Percentiles rank a stretch among this genome's conserved stretches.
These are phyloP conservation scores for Colletotrichum costaricense DNA, from an alignment of 2,329 filamentous ascomycete species.

Conservation along the genomic window DNA sequence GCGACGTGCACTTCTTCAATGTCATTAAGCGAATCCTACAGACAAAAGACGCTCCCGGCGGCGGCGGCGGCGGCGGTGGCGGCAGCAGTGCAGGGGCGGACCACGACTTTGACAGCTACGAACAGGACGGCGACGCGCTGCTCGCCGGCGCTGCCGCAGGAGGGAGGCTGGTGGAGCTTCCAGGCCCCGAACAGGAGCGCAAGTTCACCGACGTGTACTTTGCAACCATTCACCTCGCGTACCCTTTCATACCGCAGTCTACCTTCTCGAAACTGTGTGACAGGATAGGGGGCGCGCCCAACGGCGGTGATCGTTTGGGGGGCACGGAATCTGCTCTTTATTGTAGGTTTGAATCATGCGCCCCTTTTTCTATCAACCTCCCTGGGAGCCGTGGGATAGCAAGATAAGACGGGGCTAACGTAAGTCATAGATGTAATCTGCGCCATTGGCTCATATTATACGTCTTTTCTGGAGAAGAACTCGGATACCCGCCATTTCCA, in stretches of 20 bases:
- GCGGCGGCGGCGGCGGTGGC: background rate
- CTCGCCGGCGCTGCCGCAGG: conserved; percentile 16
- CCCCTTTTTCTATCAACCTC: background rate
- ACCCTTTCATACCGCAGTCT: background rate
- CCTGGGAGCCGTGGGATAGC: background rate
- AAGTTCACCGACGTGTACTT: background rate
- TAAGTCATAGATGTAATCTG: conserved; percentile 35
- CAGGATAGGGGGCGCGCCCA: background rate
- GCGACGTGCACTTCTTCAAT: conserved; percentile 51
- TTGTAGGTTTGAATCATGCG: background rate
- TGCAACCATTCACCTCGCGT: background rate
- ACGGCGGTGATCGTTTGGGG: background rate
- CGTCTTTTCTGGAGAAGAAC: conserved; percentile 38
- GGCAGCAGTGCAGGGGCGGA: background rate
- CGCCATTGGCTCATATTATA: conserved; percentile 47
- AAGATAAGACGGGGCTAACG: background rate
- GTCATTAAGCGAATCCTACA: conserved; percentile 43
- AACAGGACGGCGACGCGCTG: conserved; percentile 35
- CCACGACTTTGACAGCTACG: conserved; percentile 41
- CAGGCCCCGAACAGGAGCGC: conserved; percentile 10
- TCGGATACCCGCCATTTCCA: conserved; percentile 26
- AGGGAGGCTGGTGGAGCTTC: conserved; percentile 15
- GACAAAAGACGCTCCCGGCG: background rate
- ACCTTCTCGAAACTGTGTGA: background rate
- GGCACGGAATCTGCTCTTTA: background rate